Percentiles rank a stretch among this genome's conserved stretches.
phyloP scores from a whole-genome alignment of 371 early-diverging fungal species.

The Actinomucor elegans region DNA sequence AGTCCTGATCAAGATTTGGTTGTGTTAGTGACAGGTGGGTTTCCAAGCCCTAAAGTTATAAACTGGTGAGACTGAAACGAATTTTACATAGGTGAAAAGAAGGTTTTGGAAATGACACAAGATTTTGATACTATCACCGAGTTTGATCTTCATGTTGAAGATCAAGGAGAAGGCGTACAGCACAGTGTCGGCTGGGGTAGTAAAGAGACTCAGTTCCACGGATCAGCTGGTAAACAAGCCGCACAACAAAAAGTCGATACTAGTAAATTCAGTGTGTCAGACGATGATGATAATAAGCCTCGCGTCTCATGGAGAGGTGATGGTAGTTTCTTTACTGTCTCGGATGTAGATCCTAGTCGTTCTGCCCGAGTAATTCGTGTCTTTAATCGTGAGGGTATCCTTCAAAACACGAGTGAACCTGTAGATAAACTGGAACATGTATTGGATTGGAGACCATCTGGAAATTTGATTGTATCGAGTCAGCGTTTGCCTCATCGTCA shows the following conservation, averaged over 20 bases:
- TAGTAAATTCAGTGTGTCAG: constrained; percentile 53
- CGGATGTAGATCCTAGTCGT: constrained; percentile 59
- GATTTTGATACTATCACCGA: constrained; percentile 90
- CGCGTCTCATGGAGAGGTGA: constrained; percentile 93
- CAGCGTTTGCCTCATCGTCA: constrained; percentile 82
- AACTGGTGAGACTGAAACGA: too few relatives aligned
- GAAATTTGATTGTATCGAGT: constrained; percentile 85
- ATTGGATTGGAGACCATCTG: constrained; percentile 89
- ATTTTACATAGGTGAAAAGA: constrained; percentile 65
- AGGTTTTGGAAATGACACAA: constrained; percentile 87
- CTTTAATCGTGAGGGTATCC: constrained; percentile 83
- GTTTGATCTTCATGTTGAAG: constrained; percentile 66
- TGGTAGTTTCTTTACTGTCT: constrained; percentile 77
- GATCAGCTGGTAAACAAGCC: constrained; percentile 84
- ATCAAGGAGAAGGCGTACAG: constrained; percentile 69
- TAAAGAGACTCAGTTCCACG: constrained; percentile 97
- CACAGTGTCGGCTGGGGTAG: constrained; percentile 96
- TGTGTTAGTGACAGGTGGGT: constrained; percentile 75
- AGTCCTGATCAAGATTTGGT: constrained; percentile 93
- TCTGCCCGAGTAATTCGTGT: constrained; percentile 73
- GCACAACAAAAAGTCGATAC: constrained; percentile 59
- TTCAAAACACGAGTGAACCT: constrained; percentile 81
- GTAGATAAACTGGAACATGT: constrained; percentile 81
- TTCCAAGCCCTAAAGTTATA: too few relatives aligned
- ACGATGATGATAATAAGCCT: constrained; percentile 75